Evolutionary conservation across 768 basidiomycete genomes (phyloP).

Genomic region (Mycena polygramma): DNA sequence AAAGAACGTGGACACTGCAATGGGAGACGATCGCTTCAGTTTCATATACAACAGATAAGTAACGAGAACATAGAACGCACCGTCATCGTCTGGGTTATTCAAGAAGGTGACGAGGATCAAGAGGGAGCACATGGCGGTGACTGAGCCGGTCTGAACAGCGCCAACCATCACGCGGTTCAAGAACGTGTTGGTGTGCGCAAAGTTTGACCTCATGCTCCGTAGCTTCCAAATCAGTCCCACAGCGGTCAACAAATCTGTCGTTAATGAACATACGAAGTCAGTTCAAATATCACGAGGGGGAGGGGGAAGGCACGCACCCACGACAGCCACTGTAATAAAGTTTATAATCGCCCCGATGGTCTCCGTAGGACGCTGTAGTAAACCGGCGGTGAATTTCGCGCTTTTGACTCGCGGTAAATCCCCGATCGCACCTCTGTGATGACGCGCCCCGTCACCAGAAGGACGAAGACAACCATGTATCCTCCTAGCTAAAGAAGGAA

Average conservation of each 20-base stretch:
- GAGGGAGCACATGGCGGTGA: neutral
- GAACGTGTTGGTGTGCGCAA: conserved; percentile 9
- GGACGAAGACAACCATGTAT: conserved; percentile 13
- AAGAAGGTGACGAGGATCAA: conserved; percentile 3
- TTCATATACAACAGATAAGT: too few relatives aligned
- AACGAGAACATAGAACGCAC: neutral
- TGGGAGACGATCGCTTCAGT: too few relatives aligned
- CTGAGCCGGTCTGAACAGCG: conserved; percentile 5
- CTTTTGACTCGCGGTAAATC: too few relatives aligned
- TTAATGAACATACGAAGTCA: too few relatives aligned
- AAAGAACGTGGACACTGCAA: conserved; percentile 18
- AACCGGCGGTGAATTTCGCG: too few relatives aligned
- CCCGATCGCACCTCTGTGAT: neutral
- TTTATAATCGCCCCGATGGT: neutral
- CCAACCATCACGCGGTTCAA: conserved; percentile 6
- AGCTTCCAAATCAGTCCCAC: conserved; percentile 17
- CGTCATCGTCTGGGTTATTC: conserved; percentile 10
- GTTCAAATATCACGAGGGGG: neutral
- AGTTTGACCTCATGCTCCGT: conserved; percentile 7
- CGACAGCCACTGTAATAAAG: neutral
- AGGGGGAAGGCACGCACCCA: conserved; percentile 5
- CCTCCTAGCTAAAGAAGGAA: neutral
- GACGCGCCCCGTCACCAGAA: neutral
- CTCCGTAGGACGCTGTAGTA: neutral
- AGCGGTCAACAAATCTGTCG: conserved; percentile 2